Conservation (phyloP, 345 rosid genomes). For the Rhodamnia argentea region DNA sequence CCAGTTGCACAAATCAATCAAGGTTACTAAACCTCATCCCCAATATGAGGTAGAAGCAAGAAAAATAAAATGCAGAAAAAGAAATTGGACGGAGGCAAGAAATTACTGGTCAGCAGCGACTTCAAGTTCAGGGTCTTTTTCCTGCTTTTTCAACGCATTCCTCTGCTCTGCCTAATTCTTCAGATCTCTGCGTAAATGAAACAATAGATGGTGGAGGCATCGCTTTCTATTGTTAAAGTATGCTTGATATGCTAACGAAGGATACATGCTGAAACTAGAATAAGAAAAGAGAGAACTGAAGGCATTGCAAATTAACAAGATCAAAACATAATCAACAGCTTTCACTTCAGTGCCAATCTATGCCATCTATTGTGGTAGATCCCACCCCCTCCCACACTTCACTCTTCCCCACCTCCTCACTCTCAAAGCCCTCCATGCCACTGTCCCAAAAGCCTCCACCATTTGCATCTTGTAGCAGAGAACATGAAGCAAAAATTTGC, state of each 20-base stretch:
- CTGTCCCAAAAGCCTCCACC: slow-evolving; percentile 84
- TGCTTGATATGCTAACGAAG: not conserved
- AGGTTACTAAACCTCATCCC: no score
- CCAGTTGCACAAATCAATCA: no score
- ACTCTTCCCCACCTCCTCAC: slow-evolving; percentile 62
- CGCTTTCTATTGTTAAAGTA: not conserved
- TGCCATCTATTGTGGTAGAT: slow-evolving; percentile 60
- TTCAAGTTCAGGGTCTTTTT: no score
- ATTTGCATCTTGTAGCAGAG: slow-evolving; percentile 59
- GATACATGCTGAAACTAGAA: not conserved
- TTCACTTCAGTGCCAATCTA: slow-evolving; percentile 51
- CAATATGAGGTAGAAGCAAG: no score
- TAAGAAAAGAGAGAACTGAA: not conserved
- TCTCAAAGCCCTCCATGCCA: slow-evolving; percentile 78
- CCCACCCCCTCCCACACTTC: slow-evolving; percentile 93
- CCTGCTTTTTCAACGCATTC: no score
- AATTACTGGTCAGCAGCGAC: no score
- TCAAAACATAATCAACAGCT: not conserved
- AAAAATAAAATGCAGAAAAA: no score
- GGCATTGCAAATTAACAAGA: not conserved
- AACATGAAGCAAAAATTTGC: not conserved
- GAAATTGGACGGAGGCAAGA: no score
- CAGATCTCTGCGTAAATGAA: no score
- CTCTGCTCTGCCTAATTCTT: no score
- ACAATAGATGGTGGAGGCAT: no score